Evolutionary conservation across 169 alveolate species (phyloP).

Genomic region (Eimeria praecox): DNA sequence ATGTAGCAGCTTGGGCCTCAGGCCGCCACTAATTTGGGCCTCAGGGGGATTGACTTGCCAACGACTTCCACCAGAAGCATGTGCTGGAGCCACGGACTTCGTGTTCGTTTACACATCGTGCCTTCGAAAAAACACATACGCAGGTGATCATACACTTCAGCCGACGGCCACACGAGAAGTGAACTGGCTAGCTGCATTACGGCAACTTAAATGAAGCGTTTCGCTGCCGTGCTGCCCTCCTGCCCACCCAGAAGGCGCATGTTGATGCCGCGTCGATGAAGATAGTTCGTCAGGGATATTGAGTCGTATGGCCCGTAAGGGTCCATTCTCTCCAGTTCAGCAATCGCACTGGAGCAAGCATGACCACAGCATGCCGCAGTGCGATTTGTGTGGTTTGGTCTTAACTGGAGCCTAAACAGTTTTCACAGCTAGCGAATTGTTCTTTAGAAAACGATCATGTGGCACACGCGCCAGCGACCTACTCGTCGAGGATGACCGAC

Average conservation of each 20-base stretch:
- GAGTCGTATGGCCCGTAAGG: conserved; percentile 73
- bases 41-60: conserved; percentile 31
- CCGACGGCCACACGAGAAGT: background rate
- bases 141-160: background rate
- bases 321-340: conserved; percentile 74
- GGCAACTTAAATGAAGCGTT: background rate
- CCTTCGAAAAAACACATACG: conserved; percentile 34
- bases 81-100: conserved; percentile 77
- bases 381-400: background rate
- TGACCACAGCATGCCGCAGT: background rate
- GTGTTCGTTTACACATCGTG: conserved; percentile 62
- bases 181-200: background rate
- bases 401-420: background rate
- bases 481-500: conserved; percentile 68
- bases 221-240: background rate
- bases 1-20: background rate
- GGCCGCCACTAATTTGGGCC: background rate
- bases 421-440: background rate
- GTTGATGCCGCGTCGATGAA: conserved; percentile 75
- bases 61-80: conserved; percentile 76
- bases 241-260: conserved; percentile 75
- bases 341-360: conserved; percentile 52
- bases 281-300: conserved; percentile 54
- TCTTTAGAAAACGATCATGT: too few species aligned
- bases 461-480: background rate